These are phyloP conservation scores for Penicillium vulpinum DNA, from an alignment of 2,329 filamentous ascomycete species.

Conservation along the genomic window DNA sequence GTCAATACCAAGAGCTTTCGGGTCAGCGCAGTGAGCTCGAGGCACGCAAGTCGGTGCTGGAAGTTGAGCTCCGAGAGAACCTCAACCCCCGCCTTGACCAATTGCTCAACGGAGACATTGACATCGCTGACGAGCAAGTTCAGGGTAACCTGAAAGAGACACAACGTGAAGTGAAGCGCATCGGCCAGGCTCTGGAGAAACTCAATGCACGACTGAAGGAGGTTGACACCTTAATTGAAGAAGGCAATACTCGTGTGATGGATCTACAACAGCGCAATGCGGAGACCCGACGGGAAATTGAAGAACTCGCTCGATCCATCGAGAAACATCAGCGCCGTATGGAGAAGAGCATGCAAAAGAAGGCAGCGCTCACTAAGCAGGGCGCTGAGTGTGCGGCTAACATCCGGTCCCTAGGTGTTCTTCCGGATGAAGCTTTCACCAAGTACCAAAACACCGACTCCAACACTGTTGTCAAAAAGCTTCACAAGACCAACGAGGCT, in stretches of 20 bases:
- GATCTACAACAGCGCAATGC: conserved; percentile 60
- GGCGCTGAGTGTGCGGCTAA: conserved; percentile 80
- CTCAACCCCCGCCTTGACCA: conserved; percentile 84
- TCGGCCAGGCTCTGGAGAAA: conserved; percentile 65
- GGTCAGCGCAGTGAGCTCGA: conserved; percentile 74
- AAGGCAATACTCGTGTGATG: conserved; percentile 54
- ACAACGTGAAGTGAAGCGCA: conserved; percentile 76
- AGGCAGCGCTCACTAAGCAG: conserved; percentile 73
- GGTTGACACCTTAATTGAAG: conserved; percentile 71
- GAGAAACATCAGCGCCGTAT: conserved; percentile 84
- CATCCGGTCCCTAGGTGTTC: conserved; percentile 87
- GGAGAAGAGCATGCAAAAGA: conserved; percentile 89
- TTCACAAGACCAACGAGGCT: conserved; percentile 88
- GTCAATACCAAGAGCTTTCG: conserved; percentile 73
- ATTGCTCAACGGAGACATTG: conserved; percentile 73
- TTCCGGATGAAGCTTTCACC: conserved; percentile 90
- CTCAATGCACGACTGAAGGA: conserved; percentile 70
- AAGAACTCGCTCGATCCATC: conserved; percentile 74
- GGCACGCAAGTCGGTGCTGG: conserved; percentile 75
- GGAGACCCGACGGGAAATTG: conserved; percentile 69
- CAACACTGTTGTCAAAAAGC: conserved; percentile 68
- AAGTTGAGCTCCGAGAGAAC: conserved; percentile 86
- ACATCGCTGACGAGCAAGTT: conserved; percentile 59
- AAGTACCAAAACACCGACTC: conserved; percentile 83
- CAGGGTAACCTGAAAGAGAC: conserved; percentile 72